A percentile compares a stretch with the other conserved stretches of the same genome.
These are phyloP conservation scores for Pyricularia pennisetigena DNA, from an alignment of 2,329 filamentous ascomycete species.

Conservation along the genomic window DNA sequence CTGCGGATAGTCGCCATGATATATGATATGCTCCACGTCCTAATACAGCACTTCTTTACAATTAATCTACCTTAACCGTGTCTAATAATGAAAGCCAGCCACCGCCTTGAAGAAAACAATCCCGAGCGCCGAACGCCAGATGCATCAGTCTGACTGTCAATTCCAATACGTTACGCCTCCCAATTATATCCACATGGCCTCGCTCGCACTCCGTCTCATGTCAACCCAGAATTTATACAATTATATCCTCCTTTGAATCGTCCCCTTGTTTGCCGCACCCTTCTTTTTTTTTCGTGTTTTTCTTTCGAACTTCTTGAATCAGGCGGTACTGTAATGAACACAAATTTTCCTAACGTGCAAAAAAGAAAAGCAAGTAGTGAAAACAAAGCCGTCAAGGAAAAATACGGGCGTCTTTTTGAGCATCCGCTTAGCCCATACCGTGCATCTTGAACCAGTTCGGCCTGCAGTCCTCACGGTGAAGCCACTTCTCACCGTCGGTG, in stretches of 20 bases:
- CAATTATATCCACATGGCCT: neutral
- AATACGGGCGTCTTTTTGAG: conserved; percentile 11
- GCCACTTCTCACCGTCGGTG: conserved; percentile 77
- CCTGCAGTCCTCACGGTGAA: conserved; percentile 86
- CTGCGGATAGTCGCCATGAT: too few species aligned
- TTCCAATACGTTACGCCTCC: neutral
- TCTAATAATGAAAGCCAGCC: neutral
- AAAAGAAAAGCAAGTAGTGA: neutral
- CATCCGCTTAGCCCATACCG: conserved; percentile 54
- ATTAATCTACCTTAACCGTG: neutral
- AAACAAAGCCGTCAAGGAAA: neutral
- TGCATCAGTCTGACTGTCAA: neutral
- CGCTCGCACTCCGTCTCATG: neutral
- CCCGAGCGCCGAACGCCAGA: neutral
- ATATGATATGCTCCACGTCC: neutral
- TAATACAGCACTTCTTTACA: neutral
- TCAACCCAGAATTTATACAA: neutral
- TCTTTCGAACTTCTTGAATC: neutral
- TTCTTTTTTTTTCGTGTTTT: neutral
- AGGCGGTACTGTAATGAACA: neutral
- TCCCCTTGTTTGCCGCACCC: neutral
- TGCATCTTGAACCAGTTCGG: conserved; percentile 97
- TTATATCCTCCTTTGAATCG: neutral
- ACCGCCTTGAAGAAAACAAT: neutral
- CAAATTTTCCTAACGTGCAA: neutral